These are phyloP conservation scores for Musa acuminata DNA, from an alignment of 176 grass and related monocot species.

Conservation along the genomic window DNA sequence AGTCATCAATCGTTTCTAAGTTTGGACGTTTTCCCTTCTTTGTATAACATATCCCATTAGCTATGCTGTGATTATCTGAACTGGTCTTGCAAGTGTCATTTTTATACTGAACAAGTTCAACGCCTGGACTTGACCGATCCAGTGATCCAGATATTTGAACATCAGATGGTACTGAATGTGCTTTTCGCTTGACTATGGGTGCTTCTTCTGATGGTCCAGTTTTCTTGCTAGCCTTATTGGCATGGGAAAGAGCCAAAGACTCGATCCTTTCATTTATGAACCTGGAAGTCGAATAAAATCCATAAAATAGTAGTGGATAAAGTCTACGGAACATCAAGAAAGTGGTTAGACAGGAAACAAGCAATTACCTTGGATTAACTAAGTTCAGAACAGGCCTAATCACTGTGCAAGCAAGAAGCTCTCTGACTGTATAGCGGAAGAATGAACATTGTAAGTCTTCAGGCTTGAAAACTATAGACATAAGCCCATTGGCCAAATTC, in stretches of 20 bases:
- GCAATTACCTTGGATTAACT: constrained; percentile 76
- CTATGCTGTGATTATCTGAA: constrained; percentile 16
- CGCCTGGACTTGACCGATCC: constrained; percentile 63
- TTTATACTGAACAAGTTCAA: constrained; percentile 83
- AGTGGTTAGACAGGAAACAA: constrained; percentile 6
- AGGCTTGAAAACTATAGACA: constrained; percentile 57
- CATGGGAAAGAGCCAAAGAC: constrained; percentile 56
- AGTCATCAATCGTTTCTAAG: constrained; percentile 18
- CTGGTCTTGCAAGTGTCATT: constrained; percentile 36
- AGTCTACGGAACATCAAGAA: constrained; percentile 9
- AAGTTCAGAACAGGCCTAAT: constrained; percentile 79
- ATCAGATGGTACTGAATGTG: constrained; percentile 46
- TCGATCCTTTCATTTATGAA: constrained; percentile 99
- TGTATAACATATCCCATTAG: constrained; percentile 5
- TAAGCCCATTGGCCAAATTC: constrained; percentile 56
- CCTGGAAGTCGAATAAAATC: constrained; percentile 43
- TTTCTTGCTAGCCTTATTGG: constrained; percentile 51
- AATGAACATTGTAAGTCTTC: constrained; percentile 78
- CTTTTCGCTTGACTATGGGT: constrained; percentile 37
- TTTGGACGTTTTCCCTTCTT: constrained; percentile 16
- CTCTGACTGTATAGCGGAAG: constrained; percentile 60
- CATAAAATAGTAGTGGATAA: constrained; percentile 18
- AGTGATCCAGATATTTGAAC: constrained; percentile 66
- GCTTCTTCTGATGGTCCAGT: constrained; percentile 31
- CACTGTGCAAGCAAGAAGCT: constrained; percentile 91